phyloP scores from a whole-genome alignment of 805 yeast genomes.

The Starmerella vitae region DNA sequence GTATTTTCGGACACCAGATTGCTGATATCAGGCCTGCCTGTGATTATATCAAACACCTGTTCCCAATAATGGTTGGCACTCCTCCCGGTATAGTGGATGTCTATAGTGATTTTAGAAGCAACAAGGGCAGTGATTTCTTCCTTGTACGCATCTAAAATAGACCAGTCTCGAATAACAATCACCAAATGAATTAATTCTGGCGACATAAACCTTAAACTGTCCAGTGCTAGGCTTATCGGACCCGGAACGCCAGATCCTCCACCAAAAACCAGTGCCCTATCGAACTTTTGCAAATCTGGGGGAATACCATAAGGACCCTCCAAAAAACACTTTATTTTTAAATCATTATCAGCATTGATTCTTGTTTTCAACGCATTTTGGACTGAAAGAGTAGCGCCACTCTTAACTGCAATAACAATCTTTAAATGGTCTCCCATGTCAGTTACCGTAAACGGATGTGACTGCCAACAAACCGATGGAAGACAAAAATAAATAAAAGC shows the following conservation, averaged over 20 bases:
- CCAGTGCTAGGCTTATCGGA: constrained; percentile 7
- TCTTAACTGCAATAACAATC: constrained; percentile 8
- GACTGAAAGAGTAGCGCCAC: constrained; percentile 7
- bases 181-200: constrained; percentile 1
- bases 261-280: constrained; percentile 3
- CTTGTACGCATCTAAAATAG: constrained; percentile 4
- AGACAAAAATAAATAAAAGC: constrained; percentile 27
- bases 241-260: constrained; percentile 17
- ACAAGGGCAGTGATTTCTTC: constrained; percentile 1
- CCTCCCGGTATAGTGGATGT: constrained; percentile 5
- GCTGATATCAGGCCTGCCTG: constrained; percentile 8
- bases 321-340: constrained; percentile 1
- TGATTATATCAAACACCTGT: neutral
- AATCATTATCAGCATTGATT: neutral
- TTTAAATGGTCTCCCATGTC: constrained; percentile 2
- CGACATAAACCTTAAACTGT: neutral
- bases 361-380: neutral
- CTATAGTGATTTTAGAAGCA: neutral
- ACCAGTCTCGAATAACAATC: constrained; percentile 4
- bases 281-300: neutral
- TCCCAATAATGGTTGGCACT: neutral
- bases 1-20: constrained; percentile 18
- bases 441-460: constrained; percentile 52
- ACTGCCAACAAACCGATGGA: constrained; percentile 47
- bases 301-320: constrained; percentile 14